Evolutionary conservation across 306 rosid species (phyloP).

Genomic region (Alnus glutinosa): DNA sequence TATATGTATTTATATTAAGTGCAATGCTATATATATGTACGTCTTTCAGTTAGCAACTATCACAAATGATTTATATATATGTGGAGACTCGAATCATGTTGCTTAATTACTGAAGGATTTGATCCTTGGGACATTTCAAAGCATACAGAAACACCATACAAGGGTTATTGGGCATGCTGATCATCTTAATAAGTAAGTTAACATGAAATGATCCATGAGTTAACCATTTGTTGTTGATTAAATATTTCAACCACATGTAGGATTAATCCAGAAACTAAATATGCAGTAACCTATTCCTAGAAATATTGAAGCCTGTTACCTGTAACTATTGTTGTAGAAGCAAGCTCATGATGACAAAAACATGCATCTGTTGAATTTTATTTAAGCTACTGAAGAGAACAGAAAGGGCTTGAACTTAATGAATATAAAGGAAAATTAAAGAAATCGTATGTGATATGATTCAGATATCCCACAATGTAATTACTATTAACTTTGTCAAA

Average conservation of each 20-base stretch:
- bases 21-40: too few species aligned
- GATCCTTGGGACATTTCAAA: too few species aligned
- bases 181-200: neutral
- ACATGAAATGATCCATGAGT: neutral
- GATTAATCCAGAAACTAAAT: neutral
- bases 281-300: neutral
- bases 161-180: slow-evolving; percentile 2
- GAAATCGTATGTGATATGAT: neutral
- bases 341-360: neutral
- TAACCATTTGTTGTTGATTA: neutral
- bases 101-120: too few species aligned
- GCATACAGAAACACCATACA: neutral
- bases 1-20: too few species aligned
- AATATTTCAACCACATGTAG: neutral
- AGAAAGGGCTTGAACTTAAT: neutral
- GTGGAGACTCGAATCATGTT: neutral
- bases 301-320: neutral
- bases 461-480: neutral
- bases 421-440: too few species aligned
- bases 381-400: neutral
- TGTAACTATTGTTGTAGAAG: neutral
- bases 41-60: neutral
- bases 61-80: neutral
- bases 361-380: neutral
- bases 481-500: neutral